These are phyloP conservation scores for Solanum microdontum DNA, from an alignment of 257 asterid genomes.

Conservation along the genomic window DNA sequence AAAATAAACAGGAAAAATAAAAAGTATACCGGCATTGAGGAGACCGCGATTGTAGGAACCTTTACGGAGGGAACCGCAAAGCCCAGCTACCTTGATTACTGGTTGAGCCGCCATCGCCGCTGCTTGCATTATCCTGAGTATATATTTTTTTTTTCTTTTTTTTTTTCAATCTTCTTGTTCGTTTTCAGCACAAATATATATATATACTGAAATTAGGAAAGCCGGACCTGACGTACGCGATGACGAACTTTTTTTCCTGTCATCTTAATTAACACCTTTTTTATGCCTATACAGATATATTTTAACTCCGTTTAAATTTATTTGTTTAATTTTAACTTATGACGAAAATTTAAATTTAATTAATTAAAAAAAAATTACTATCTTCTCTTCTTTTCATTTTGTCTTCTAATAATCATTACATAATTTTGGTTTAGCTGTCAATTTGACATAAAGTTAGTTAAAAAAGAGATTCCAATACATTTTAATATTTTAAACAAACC, in stretches of 20 bases:
- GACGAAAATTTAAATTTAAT: too few species aligned
- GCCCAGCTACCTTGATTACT: conserved; percentile 16
- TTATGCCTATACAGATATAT: too few species aligned
- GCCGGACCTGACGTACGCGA: background rate
- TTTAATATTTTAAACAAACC: background rate
- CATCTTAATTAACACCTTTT: background rate
- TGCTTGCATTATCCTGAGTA: background rate
- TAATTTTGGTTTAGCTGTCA: background rate
- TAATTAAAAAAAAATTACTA: background rate
- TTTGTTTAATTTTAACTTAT: too few species aligned
- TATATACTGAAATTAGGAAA: background rate
- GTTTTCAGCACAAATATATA: background rate
- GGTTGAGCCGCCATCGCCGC: background rate
- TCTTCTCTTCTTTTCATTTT: background rate
- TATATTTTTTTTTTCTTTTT: background rate
- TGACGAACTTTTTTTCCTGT: background rate
- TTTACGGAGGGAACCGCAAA: conserved; percentile 39
- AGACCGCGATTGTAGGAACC: conserved; percentile 28
- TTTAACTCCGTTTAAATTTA: too few species aligned
- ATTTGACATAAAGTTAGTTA: background rate
- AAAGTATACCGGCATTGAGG: conserved; percentile 12
- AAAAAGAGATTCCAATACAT: background rate
- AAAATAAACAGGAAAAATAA: too few species aligned
- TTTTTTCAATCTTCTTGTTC: background rate
- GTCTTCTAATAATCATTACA: background rate